Evolutionary conservation across 371 early-diverging fungal species (phyloP), one percentile per base, ranked within the genome.

Genomic region (Syncephalastrum racemosum): DNA sequence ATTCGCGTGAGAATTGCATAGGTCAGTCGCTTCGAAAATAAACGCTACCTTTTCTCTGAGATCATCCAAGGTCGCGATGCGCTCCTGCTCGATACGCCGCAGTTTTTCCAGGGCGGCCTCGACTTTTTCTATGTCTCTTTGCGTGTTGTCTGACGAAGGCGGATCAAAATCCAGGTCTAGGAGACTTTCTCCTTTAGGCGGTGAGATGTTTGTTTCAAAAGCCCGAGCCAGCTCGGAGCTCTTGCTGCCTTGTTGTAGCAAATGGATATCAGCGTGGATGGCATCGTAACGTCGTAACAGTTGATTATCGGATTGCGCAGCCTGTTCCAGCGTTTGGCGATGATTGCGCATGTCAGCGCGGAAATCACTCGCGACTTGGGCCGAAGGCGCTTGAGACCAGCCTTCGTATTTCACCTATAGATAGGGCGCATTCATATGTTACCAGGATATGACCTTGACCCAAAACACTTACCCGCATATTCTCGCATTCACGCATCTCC

Each of bases 371-470:
- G 92, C 90, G 4, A 87, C 64, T n/a, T 85, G 70, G 13, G 82
- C 81, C 1, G 94, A 92, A 15, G 95, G 90, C 45, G 85, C 79
- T 60, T 92, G 90, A 15, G 88, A 84, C 93, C 95, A 97, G n/a
- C 74, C 72, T 46, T 91, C 84, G 60, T 87, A 89, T 57, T 87
- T 82, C 7, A 76, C 75, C 87, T 86, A 62, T n/a, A 43, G 19
- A 13, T 6, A 18, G 24, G 31, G 7, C 40, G 10, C 13, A 31
- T 7, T 19, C 10, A 4, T 54, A 27, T 6, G n/a, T 16, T 4
- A 18, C 13, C 20, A 46, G n/a, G 39, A 16, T 6, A 19, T 45
- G 13, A 15, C n/a, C n/a, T n/a, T n/a, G n/a, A n/a, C n/a, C 12
- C 27, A 50, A 22, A 20, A 15, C 16, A 47, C 81, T 73, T 63